Evolutionary conservation across 2,329 filamentous ascomycete genomes (phyloP).

Genomic region (Fusarium chaquense): DNA sequence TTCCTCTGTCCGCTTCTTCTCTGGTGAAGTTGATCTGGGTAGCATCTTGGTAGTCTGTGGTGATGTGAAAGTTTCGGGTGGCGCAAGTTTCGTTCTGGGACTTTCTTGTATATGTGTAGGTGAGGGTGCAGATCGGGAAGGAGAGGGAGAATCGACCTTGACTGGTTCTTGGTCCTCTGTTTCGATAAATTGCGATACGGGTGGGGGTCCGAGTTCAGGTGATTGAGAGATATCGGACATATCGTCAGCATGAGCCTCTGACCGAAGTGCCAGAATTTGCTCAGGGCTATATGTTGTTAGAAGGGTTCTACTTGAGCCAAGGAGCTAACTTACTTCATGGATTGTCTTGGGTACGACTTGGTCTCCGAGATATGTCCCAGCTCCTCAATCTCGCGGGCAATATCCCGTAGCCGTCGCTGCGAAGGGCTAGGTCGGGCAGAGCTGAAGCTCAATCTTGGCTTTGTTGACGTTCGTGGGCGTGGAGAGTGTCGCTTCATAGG

Average conservation of each 20-base stretch:
- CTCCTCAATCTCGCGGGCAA: slow-evolving; percentile 66
- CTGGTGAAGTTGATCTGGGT: slow-evolving; percentile 44
- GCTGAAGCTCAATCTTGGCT: slow-evolving; percentile 57
- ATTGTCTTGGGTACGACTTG: slow-evolving; percentile 74
- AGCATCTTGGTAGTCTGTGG: slow-evolving; percentile 43
- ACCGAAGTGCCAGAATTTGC: slow-evolving; percentile 71
- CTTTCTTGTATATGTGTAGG: slow-evolving; percentile 34
- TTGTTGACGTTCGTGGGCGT: slow-evolving; percentile 56
- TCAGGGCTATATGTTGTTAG: slow-evolving; percentile 63
- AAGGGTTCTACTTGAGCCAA: background rate
- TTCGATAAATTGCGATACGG: slow-evolving; percentile 69
- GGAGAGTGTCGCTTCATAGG: slow-evolving; percentile 63
- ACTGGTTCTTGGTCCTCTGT: slow-evolving; percentile 66
- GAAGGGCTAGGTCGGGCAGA: slow-evolving; percentile 60
- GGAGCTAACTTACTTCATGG: slow-evolving; percentile 71
- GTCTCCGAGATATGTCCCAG: slow-evolving; percentile 73
- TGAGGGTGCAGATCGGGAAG: slow-evolving; percentile 25
- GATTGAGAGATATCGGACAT: slow-evolving; percentile 68
- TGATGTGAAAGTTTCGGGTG: slow-evolving; percentile 50
- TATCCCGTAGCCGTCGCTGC: slow-evolving; percentile 67
- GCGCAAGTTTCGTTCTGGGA: slow-evolving; percentile 47
- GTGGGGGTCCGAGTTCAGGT: slow-evolving; percentile 75
- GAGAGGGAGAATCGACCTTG: slow-evolving; percentile 64
- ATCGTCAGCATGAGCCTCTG: slow-evolving; percentile 59
- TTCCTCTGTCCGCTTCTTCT: slow-evolving; percentile 44